Base-by-base conservation (phyloP, 306 rosid species). In the Sophora flavescens region DNA sequence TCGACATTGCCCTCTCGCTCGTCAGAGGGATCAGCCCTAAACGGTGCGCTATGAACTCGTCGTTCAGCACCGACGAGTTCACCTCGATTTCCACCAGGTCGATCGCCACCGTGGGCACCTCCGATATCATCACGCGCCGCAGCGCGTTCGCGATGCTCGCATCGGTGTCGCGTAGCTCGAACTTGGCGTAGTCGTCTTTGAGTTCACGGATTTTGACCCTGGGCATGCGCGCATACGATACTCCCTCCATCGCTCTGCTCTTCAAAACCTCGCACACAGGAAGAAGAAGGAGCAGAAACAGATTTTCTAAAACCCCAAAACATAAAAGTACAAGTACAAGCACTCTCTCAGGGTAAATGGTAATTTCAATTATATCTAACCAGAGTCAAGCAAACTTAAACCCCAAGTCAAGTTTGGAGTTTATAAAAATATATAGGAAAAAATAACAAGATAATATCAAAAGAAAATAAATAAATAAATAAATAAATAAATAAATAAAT, bases 1-100 rank as follows among this genome's bases (percentile, higher is more conserved):
- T 95, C 87, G 87, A 54, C 99, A 95, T 88, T 58, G 99, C 97
- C 0, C 97, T 92, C 17, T 89, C 96, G 52, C 97, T 90, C 12
- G 97, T 92, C 56, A 95, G 90, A 0, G 99, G 97, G 60, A 95
- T 86, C 45, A 95, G 91, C 2, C 99, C 99, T 0, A 95, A 86
- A n/a, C 99, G 89, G 87, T 92, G 99, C 26, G 97, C 97, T 17
- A 95, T 85, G 89, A 95, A 92, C 93, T 95, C 98, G 76, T 92
- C 99, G 84, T 88, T 89, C 17, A 95, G 97, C 17, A 92, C 99
- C 6, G 97, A 92, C 14, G 99, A 95, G 91, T 92, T 95, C 15
- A 89, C 96, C 72, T 95, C 99, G 62, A 90, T 95, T 60, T 95
- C 99, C 0, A 95, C 97, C 0, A 95, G 90, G 86, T 95, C 97